Evolutionary conservation across 2,329 filamentous ascomycete species (phyloP).

Genomic region (Trichophyton verrucosum): DNA sequence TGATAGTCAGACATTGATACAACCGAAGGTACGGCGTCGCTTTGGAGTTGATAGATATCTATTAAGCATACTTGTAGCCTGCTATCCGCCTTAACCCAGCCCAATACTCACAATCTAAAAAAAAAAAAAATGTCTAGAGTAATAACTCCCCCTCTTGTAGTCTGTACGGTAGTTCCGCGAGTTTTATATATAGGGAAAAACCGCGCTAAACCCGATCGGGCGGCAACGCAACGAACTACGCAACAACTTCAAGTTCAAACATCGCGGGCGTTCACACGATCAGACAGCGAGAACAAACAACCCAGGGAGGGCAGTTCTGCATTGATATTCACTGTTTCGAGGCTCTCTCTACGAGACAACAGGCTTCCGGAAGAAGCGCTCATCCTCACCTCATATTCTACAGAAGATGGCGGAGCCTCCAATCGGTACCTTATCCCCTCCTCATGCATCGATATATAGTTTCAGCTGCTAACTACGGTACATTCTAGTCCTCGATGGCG

Average conservation of each 20-base stretch:
- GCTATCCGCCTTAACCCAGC: not conserved
- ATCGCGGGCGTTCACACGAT: not conserved
- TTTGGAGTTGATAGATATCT: not conserved
- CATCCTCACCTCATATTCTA: not conserved
- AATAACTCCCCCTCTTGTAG: too few species aligned
- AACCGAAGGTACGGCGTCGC: not conserved
- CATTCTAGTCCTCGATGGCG: conserved; percentile 84
- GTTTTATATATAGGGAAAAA: not conserved
- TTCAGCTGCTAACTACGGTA: conserved; percentile 20
- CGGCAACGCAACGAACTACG: not conserved
- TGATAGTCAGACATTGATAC: not conserved
- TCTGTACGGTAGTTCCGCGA: too few species aligned
- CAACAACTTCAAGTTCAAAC: not conserved
- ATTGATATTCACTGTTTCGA: not conserved
- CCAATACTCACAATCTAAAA: not conserved
- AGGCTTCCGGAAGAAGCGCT: not conserved
- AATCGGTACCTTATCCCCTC: conserved; percentile 31
- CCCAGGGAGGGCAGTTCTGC: not conserved
- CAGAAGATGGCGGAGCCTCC: conserved; percentile 36
- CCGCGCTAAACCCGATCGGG: not conserved
- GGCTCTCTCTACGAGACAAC: not conserved
- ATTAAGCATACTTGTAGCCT: not conserved
- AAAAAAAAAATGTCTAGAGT: not conserved
- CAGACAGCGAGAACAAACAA: not conserved
- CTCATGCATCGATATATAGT: conserved; percentile 6